phyloP scores from a whole-genome alignment of 2,329 filamentous ascomycete species.

The Lasiodiplodia citricola region DNA sequence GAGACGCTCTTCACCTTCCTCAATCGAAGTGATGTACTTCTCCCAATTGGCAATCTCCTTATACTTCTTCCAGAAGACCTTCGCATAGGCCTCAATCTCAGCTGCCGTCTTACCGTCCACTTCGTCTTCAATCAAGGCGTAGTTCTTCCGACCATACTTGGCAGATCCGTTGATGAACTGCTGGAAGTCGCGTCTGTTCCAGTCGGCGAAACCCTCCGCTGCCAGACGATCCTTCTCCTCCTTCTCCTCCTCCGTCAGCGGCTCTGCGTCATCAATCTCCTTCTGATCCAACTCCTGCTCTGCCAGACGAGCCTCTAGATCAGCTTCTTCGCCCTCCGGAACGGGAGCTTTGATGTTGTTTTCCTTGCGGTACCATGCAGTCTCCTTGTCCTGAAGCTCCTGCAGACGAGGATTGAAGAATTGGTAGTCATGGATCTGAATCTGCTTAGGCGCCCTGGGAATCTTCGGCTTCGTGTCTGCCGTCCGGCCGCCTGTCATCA shows the following conservation, averaged over 20 bases:
- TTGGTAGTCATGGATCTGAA: conserved; percentile 92
- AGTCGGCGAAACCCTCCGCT: conserved; percentile 84
- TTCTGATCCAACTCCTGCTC: conserved; percentile 87
- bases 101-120: conserved; percentile 86
- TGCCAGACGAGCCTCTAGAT: conserved; percentile 81
- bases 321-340: conserved; percentile 87
- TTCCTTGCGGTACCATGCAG: conserved; percentile 93
- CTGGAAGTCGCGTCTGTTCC: conserved; percentile 98
- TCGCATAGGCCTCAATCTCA: conserved; percentile 89
- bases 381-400: conserved; percentile 94
- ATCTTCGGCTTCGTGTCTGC: conserved; percentile 92
- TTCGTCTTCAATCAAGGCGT: conserved; percentile 82
- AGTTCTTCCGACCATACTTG: conserved; percentile 87
- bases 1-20: conserved; percentile 88
- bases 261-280: conserved; percentile 89
- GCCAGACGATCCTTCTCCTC: conserved; percentile 84
- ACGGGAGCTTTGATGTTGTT: conserved; percentile 94
- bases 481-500: conserved; percentile 78
- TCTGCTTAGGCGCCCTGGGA: conserved; percentile 92
- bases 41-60: conserved; percentile 86
- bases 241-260: conserved; percentile 86
- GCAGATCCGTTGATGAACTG: conserved; percentile 96
- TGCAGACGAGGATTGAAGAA: conserved; percentile 87
- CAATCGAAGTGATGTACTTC: conserved; percentile 88
- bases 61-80: conserved; percentile 96